Conservation (phyloP, 371 early-diverging fungal genomes). For the Mucor piriformis region DNA sequence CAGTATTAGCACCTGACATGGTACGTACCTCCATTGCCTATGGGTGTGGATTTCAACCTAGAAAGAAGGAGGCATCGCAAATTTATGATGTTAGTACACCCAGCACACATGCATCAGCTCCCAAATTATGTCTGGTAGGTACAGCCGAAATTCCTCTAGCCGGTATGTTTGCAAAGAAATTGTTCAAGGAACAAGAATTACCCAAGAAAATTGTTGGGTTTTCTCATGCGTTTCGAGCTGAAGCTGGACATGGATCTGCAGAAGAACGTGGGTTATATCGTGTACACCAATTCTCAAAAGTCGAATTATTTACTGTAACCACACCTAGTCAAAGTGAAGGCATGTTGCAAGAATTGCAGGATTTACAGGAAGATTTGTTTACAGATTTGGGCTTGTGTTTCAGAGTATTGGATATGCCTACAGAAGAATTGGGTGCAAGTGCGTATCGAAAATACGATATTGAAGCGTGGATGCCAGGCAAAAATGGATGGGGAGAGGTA, state of each 20-base stretch:
- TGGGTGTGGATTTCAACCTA: constrained; percentile 91
- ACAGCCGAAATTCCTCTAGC: constrained; percentile 95
- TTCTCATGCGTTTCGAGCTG: constrained; percentile 87
- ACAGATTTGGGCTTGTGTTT: constrained; percentile 80
- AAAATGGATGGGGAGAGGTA: constrained; percentile 88
- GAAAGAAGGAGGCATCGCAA: constrained; percentile 78
- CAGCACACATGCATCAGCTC: constrained; percentile 33
- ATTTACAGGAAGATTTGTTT: constrained; percentile 79
- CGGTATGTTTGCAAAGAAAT: constrained; percentile 72
- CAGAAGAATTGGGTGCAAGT: constrained; percentile 90
- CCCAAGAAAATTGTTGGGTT: constrained; percentile 81
- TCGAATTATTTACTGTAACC: constrained; percentile 86
- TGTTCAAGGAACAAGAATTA: constrained; percentile 55
- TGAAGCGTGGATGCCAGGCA: constrained; percentile 96
- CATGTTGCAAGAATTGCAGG: constrained; percentile 72
- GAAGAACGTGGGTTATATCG: constrained; percentile 89
- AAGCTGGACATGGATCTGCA: constrained; percentile 86
- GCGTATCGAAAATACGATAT: constrained; percentile 93
- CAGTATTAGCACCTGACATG: constrained; percentile 87
- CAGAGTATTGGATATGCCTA: constrained; percentile 91
- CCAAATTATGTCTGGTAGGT: constrained; percentile 76
- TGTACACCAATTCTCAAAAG: constrained; percentile 94
- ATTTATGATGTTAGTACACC: constrained; percentile 78
- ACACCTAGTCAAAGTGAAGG: constrained; percentile 67
- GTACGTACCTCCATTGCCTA: constrained; percentile 79